A percentile compares a stretch with the other conserved stretches of the same genome.
Evolutionary conservation across 495 filamentous ascomycete genomes (phyloP).

Genomic region (Penicillium atrosanguineum): DNA sequence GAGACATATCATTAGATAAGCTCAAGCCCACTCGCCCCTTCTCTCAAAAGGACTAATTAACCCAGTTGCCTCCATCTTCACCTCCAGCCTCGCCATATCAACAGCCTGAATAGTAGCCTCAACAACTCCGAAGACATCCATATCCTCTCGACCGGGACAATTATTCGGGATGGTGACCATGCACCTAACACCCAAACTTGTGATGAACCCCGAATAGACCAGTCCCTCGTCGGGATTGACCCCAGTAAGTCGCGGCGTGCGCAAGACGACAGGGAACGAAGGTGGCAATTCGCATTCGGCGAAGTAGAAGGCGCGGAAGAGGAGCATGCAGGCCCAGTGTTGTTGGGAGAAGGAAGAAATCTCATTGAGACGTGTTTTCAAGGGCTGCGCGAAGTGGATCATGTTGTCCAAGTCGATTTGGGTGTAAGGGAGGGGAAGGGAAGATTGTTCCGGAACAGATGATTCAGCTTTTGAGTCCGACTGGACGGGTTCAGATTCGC

Average conservation of each 20-base stretch:
- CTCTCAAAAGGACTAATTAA: constrained; percentile 42
- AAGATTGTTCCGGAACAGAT: neutral
- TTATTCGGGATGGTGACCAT: constrained; percentile 27
- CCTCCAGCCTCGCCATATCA: constrained; percentile 48
- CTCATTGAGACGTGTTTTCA: constrained; percentile 31
- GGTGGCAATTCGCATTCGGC: constrained; percentile 61
- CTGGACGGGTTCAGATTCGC: neutral
- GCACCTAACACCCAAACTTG: constrained; percentile 35
- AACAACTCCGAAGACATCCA: constrained; percentile 47
- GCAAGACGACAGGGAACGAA: constrained; percentile 56
- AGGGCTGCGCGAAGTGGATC: constrained; percentile 30
- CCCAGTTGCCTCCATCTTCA: constrained; percentile 52
- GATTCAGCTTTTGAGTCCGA: neutral
- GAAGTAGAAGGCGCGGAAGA: constrained; percentile 75
- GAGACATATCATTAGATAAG: neutral
- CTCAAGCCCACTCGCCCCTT: constrained; percentile 36
- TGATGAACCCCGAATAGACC: constrained; percentile 26
- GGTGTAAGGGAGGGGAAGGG: constrained; percentile 61
- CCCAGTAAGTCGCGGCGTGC: constrained; percentile 23
- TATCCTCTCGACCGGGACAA: constrained; percentile 29
- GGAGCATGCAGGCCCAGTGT: constrained; percentile 67
- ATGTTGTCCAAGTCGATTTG: constrained; percentile 50
- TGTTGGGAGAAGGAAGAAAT: constrained; percentile 36
- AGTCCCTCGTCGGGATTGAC: constrained; percentile 30
- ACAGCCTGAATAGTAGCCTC: constrained; percentile 58